These are phyloP conservation scores for Pilatotrama ljubarskyi DNA, from an alignment of 768 basidiomycete genomes.

Conservation along the genomic window DNA sequence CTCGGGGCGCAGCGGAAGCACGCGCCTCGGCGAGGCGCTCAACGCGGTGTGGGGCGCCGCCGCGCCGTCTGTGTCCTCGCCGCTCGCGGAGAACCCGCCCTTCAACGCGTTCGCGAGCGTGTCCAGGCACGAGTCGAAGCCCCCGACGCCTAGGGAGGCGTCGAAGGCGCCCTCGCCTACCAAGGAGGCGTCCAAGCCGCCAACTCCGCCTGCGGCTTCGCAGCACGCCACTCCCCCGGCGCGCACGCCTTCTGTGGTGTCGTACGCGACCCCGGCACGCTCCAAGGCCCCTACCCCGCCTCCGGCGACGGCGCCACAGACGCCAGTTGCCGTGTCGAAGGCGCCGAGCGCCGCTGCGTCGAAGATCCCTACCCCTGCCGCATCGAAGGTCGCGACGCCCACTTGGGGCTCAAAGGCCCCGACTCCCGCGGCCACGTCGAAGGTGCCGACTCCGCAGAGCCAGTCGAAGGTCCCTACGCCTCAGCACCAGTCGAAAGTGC, in stretches of 20 bases:
- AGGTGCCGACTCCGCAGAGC: conserved; percentile 20
- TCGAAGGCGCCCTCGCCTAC: not conserved
- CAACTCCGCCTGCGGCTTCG: conserved; percentile 5
- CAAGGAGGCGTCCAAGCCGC: conserved; percentile 5
- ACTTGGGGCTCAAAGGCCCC: conserved; percentile 12
- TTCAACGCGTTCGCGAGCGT: conserved; percentile 15
- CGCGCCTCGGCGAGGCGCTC: conserved; percentile 44
- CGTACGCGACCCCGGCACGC: conserved; percentile 2
- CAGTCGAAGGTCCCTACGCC: conserved; percentile 3
- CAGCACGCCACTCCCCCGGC: conserved; percentile 12
- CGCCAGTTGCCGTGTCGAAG: conserved; percentile 15
- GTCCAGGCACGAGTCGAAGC: conserved; percentile 11
- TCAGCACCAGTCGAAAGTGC: not conserved
- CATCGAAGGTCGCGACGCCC: conserved; percentile 24
- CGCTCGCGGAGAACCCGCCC: conserved; percentile 18
- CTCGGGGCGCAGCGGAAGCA: conserved; percentile 34
- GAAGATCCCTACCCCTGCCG: conserved; percentile 23
- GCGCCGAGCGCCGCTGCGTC: conserved; percentile 19
- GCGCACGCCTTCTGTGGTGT: conserved; percentile 10
- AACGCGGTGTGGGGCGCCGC: conserved; percentile 49
- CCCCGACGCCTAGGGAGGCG: conserved; percentile 2
- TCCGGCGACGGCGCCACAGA: conserved; percentile 11
- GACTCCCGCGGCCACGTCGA: conserved; percentile 3
- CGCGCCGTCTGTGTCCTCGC: conserved; percentile 10
- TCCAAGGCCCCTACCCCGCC: conserved; percentile 9